These are phyloP conservation scores for Calcarisporium arbuscula DNA, from an alignment of 2,329 filamentous ascomycete genomes.

Conservation along the genomic window DNA sequence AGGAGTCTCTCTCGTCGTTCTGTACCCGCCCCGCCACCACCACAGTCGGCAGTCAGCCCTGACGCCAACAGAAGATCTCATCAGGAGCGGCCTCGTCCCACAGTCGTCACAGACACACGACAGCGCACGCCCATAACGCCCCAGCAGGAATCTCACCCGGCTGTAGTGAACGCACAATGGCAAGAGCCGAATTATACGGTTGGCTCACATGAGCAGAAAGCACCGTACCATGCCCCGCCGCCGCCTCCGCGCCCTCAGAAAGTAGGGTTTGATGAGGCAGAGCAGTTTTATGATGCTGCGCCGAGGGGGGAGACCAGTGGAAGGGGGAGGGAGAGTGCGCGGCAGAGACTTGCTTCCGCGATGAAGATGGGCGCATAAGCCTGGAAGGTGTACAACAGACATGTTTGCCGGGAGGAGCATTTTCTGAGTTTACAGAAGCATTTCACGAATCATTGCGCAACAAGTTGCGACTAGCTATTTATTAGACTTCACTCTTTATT, in stretches of 20 bases:
- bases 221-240: slow-evolving; percentile 22
- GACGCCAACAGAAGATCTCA: slow-evolving; percentile 14
- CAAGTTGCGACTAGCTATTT: too few relatives aligned
- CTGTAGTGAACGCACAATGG: slow-evolving; percentile 18
- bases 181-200: slow-evolving; percentile 21
- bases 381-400: too few relatives aligned
- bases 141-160: slow-evolving; percentile 16
- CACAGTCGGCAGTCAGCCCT: slow-evolving; percentile 12
- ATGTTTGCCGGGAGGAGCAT: too few relatives aligned
- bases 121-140: slow-evolving; percentile 11
- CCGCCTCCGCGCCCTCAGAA: slow-evolving; percentile 32
- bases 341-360: slow-evolving; percentile 25
- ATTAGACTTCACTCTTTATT: too few relatives aligned
- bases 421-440: too few relatives aligned
- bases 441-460: too few relatives aligned
- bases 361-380: slow-evolving; percentile 47
- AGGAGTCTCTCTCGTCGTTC: slow-evolving; percentile 11
- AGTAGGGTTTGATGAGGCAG: slow-evolving; percentile 26
- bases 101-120: slow-evolving; percentile 7
- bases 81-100: slow-evolving; percentile 16
- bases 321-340: slow-evolving; percentile 21
- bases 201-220: slow-evolving; percentile 9
- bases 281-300: slow-evolving; percentile 24
- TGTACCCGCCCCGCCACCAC: slow-evolving; percentile 3
- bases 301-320: slow-evolving; percentile 14